phyloP scores from a whole-genome alignment of 495 filamentous ascomycete species.

The Penicillium canescens region DNA sequence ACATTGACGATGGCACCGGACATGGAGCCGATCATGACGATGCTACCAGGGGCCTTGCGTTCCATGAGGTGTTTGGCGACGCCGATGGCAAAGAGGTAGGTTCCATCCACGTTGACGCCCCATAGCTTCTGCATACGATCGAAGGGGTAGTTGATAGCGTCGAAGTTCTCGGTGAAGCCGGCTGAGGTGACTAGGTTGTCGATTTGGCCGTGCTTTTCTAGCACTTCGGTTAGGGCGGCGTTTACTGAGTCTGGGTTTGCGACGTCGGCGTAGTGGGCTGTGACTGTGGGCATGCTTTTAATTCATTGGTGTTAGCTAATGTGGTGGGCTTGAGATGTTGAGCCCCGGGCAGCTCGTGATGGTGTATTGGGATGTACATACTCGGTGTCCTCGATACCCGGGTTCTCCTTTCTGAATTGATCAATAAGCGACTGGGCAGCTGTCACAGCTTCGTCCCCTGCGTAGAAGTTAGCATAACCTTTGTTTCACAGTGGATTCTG shows the following conservation, averaged over 20 bases:
- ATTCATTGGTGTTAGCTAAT: neutral
- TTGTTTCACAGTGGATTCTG: too few species aligned
- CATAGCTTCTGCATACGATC: constrained; percentile 90
- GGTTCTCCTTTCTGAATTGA: constrained; percentile 74
- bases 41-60: constrained; percentile 73
- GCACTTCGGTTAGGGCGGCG: constrained; percentile 65
- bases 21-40: constrained; percentile 97
- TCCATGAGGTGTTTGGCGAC: constrained; percentile 90
- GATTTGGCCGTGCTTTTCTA: constrained; percentile 72
- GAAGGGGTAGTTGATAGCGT: constrained; percentile 82
- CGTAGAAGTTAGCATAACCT: constrained; percentile 11
- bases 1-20: constrained; percentile 89
- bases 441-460: constrained; percentile 81
- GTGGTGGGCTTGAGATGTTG: neutral
- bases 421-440: constrained; percentile 72
- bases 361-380: constrained; percentile 33
- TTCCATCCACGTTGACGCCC: constrained; percentile 93
- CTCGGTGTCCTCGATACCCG: constrained; percentile 59
- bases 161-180: constrained; percentile 94
- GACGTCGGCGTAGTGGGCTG: constrained; percentile 87
- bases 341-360: too few species aligned
- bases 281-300: constrained; percentile 72
- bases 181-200: constrained; percentile 94
- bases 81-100: constrained; percentile 81
- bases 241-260: constrained; percentile 76